Percentiles rank a stretch among this genome's conserved stretches.
Conservation (phyloP, 441 rosid genomes). For the Daphne laureola region DNA sequence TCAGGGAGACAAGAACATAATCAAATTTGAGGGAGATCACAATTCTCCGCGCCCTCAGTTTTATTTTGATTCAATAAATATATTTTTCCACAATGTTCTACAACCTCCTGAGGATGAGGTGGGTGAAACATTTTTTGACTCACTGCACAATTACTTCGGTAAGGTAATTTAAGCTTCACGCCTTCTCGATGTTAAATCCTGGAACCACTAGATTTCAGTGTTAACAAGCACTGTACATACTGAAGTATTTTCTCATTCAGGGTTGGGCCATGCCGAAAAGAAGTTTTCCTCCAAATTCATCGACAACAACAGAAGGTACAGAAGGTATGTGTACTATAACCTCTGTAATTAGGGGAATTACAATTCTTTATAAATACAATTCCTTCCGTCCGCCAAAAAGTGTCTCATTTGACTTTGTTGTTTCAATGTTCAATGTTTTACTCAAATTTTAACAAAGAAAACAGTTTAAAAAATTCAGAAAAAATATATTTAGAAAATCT, state of each 20-base stretch:
- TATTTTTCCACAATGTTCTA: conserved; percentile 92
- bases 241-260: conserved; percentile 42
- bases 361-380: conserved; percentile 3
- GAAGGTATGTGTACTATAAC: conserved; percentile 26
- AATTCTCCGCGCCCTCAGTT: conserved; percentile 96
- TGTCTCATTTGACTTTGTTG: no score
- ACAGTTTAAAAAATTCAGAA: no score
- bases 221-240: conserved; percentile 19
- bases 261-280: conserved; percentile 52
- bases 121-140: conserved; percentile 53
- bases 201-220: conserved; percentile 14
- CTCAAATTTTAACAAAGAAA: no score
- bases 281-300: conserved; percentile 37
- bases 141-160: conserved; percentile 57
- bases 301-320: conserved; percentile 39
- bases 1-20: conserved; percentile 98
- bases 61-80: conserved; percentile 93
- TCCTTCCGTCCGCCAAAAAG: no score
- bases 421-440: no score
- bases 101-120: conserved; percentile 89
- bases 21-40: conserved; percentile 98
- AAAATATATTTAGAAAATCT: no score
- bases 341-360: conserved; percentile 3
- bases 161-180: conserved; percentile 51
- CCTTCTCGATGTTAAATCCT: conserved; percentile 14